Evolutionary conservation across 2,329 filamentous ascomycete species (phyloP).

Genomic region (Xylogone sp.): DNA sequence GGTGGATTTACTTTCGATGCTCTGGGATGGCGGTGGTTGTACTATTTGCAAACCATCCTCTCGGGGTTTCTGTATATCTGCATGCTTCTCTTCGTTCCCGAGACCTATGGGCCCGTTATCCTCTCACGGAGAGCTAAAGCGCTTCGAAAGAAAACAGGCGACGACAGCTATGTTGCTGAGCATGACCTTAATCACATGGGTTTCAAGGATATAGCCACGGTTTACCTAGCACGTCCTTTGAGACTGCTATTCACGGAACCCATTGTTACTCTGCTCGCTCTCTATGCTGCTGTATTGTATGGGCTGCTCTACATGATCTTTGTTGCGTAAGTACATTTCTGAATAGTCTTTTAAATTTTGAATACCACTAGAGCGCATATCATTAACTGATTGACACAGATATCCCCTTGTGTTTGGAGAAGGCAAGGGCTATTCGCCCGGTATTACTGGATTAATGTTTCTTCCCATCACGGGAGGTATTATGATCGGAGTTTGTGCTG

Average conservation of each 20-base stretch:
- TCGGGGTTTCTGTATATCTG: conserved; percentile 49
- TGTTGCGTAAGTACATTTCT: conserved; percentile 62
- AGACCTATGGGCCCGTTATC: conserved; percentile 57
- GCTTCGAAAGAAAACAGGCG: conserved; percentile 55
- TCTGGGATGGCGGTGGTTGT: conserved; percentile 48
- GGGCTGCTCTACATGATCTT: conserved; percentile 1
- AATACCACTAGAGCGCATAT: neutral
- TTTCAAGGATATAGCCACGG: conserved; percentile 32
- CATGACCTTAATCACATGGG: conserved; percentile 57
- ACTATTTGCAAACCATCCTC: conserved; percentile 44
- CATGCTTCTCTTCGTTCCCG: conserved; percentile 56
- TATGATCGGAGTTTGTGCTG: conserved; percentile 47
- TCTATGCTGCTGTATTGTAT: conserved; percentile 2
- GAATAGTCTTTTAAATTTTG: conserved; percentile 46
- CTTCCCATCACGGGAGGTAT: conserved; percentile 49
- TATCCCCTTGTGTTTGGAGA: neutral
- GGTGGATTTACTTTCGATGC: conserved; percentile 44
- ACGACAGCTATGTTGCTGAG: conserved; percentile 52
- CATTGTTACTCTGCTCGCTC: neutral
- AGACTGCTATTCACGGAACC: conserved; percentile 1
- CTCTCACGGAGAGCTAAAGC: conserved; percentile 55
- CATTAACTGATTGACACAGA: neutral
- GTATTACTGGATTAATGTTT: conserved; percentile 57
- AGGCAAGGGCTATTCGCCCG: conserved; percentile 45
- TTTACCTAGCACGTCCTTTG: conserved; percentile 44